A percentile compares a stretch with the other conserved stretches of the same genome.
Conservation (phyloP, 2,329 filamentous ascomycete genomes). For the Alternaria sp. region DNA sequence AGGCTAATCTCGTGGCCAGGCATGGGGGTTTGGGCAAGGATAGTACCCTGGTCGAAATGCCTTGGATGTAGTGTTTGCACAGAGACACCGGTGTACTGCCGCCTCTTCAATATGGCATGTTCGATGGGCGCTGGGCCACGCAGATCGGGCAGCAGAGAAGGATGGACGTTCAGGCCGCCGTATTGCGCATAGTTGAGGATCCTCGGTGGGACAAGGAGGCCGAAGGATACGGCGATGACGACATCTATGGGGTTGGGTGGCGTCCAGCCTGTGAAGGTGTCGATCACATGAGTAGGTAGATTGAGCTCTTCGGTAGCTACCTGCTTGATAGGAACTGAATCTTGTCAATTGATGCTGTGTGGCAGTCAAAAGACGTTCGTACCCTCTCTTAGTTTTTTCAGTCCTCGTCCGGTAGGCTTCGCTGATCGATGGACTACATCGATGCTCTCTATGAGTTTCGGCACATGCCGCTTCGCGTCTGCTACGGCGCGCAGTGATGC, state of each 20-base stretch:
- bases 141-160: constrained; percentile 87
- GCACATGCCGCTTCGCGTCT: constrained; percentile 60
- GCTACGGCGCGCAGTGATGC: constrained; percentile 76
- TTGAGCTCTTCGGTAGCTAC: constrained; percentile 68
- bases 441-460: constrained; percentile 67
- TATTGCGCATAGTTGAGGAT: constrained; percentile 76
- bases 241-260: constrained; percentile 66
- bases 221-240: constrained; percentile 93
- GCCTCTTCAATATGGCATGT: constrained; percentile 75
- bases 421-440: constrained; percentile 85
- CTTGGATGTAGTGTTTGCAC: constrained; percentile 84
- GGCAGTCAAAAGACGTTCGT: constrained; percentile 27
- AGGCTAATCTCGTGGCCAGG: constrained; percentile 62
- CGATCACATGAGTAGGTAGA: constrained; percentile 75
- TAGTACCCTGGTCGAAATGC: constrained; percentile 79
- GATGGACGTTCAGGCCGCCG: constrained; percentile 92
- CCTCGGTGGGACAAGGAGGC: constrained; percentile 82
- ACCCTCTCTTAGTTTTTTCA: constrained; percentile 75
- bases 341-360: constrained; percentile 19
- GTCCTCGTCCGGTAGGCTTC: constrained; percentile 79
- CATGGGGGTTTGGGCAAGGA: constrained; percentile 71
- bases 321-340: constrained; percentile 74
- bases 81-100: constrained; percentile 74
- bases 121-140: constrained; percentile 88
- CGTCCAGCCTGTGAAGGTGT: constrained; percentile 85